phyloP scores from a whole-genome alignment of 768 basidiomycete species.

The Guyanaporus albipodus region DNA sequence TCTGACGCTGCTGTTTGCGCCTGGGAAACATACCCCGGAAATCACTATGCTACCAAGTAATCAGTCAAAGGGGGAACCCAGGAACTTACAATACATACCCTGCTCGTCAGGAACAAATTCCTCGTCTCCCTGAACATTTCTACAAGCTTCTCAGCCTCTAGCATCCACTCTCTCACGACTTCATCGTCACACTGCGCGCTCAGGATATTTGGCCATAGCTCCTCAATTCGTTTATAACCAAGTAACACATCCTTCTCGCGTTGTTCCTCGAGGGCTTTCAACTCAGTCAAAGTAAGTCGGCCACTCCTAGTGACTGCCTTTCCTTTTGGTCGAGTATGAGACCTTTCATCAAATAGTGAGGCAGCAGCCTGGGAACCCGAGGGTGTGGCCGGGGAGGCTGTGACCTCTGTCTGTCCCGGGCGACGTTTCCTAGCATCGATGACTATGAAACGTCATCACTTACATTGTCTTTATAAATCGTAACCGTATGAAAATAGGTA shows the following conservation, averaged over 20 bases:
- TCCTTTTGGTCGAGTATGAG: slow-evolving; percentile 35
- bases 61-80: not conserved
- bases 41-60: slow-evolving; percentile 13
- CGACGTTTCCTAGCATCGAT: slow-evolving; percentile 59
- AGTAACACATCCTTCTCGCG: slow-evolving; percentile 62
- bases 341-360: slow-evolving; percentile 65
- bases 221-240: slow-evolving; percentile 56
- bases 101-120: slow-evolving; percentile 72
- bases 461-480: slow-evolving; percentile 57
- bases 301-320: slow-evolving; percentile 26
- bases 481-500: slow-evolving; percentile 23
- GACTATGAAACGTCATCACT: slow-evolving; percentile 43
- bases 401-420: slow-evolving; percentile 23
- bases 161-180: slow-evolving; percentile 69
- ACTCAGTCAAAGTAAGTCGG: slow-evolving; percentile 53
- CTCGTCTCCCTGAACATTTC: slow-evolving; percentile 88
- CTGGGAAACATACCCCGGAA: slow-evolving; percentile 20
- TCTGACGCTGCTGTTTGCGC: slow-evolving; percentile 13
- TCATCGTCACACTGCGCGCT: slow-evolving; percentile 40
- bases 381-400: slow-evolving; percentile 10
- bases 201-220: slow-evolving; percentile 58
- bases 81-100: slow-evolving; percentile 48
- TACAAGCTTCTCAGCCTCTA: slow-evolving; percentile 80
- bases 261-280: slow-evolving; percentile 58
- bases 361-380: slow-evolving; percentile 28